phyloP scores from a whole-genome alignment of 495 filamentous ascomycete genomes.

The Tuber indicum region DNA sequence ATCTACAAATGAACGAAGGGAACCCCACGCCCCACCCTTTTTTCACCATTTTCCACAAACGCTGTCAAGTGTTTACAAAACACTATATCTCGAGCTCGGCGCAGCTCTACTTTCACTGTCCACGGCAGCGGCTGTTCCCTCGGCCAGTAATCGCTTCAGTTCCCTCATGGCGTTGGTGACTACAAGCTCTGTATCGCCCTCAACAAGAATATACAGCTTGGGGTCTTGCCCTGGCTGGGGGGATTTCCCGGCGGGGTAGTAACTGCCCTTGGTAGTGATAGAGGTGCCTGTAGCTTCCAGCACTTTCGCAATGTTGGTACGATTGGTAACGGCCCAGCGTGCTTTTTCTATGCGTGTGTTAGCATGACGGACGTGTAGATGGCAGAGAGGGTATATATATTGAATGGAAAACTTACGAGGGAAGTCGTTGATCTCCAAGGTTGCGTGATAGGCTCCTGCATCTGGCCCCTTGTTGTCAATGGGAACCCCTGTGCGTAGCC shows the following conservation, averaged over 20 bases:
- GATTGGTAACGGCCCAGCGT: slow-evolving; percentile 96
- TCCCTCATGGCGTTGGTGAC: slow-evolving; percentile 89
- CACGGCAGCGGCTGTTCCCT: slow-evolving; percentile 85
- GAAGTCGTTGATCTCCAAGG: slow-evolving; percentile 98
- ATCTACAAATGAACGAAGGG: neutral
- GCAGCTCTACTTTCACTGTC: slow-evolving; percentile 76
- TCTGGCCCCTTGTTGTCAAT: slow-evolving; percentile 99
- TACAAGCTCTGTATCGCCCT: slow-evolving; percentile 90
- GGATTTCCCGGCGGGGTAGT: slow-evolving; percentile 74
- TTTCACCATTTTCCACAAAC: neutral
- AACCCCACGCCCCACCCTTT: neutral
- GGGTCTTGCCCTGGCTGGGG: slow-evolving; percentile 66
- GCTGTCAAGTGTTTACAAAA: slow-evolving; percentile 52
- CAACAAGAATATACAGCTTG: slow-evolving; percentile 94
- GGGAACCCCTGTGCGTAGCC: slow-evolving; percentile 81
- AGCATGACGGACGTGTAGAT: slow-evolving; percentile 21
- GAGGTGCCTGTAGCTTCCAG: slow-evolving; percentile 89
- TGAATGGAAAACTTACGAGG: slow-evolving; percentile 57
- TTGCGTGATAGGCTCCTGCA: slow-evolving; percentile 94
- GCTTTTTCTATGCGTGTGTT: slow-evolving; percentile 64
- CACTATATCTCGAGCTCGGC: slow-evolving; percentile 79
- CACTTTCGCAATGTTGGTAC: slow-evolving; percentile 98
- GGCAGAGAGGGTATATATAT: neutral
- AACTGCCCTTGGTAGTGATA: slow-evolving; percentile 95
- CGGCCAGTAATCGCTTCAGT: slow-evolving; percentile 76